phyloP scores from a whole-genome alignment of 2,329 filamentous ascomycete genomes.

The Xylariaceae sp. region DNA sequence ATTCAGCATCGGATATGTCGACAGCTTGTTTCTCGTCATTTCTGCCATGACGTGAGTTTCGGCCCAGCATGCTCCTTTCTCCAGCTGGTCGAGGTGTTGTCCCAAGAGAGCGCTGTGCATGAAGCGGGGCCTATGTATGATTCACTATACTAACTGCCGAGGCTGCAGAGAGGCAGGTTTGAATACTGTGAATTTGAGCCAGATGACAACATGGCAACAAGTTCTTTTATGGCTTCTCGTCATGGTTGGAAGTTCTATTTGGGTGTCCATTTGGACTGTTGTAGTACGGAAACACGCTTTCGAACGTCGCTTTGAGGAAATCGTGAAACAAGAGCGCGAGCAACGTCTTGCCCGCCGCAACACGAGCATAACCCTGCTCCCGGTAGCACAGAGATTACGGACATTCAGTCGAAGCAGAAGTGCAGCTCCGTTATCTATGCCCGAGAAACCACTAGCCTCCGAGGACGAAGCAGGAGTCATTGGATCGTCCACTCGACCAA shows the following conservation, averaged over 20 bases:
- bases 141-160: too few relatives aligned
- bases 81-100: too few relatives aligned
- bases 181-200: constrained; percentile 58
- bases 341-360: constrained; percentile 23
- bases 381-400: constrained; percentile 21
- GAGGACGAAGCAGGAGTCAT: background rate
- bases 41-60: constrained; percentile 54
- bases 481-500: constrained; percentile 7
- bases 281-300: constrained; percentile 58
- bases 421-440: constrained; percentile 1
- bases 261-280: constrained; percentile 61
- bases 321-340: constrained; percentile 41
- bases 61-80: too few relatives aligned
- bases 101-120: too few relatives aligned
- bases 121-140: too few relatives aligned
- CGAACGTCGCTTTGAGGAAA: constrained; percentile 52
- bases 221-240: constrained; percentile 59
- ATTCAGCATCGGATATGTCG: constrained; percentile 52
- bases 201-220: constrained; percentile 64
- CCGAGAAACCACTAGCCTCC: constrained; percentile 4
- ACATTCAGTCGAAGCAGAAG: constrained; percentile 16
- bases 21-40: constrained; percentile 60
- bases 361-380: constrained; percentile 22
- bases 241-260: constrained; percentile 59
- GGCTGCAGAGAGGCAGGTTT: constrained; percentile 44